Evolutionary conservation across 2,329 filamentous ascomycete species (phyloP).

Genomic region (Teratosphaeria gauchensis): DNA sequence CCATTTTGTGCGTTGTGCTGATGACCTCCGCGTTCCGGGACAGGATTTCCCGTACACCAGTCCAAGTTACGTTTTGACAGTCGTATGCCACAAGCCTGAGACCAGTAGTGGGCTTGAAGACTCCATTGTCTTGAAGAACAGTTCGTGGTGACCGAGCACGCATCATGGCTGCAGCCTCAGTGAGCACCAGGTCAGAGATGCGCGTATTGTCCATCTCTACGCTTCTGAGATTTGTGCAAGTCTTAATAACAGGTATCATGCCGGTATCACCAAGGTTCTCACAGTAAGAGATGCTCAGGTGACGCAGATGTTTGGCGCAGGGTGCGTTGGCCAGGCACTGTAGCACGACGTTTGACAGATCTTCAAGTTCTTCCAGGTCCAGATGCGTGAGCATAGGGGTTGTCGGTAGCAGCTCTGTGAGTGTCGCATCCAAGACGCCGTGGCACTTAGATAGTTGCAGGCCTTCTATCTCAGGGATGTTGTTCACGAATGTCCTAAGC

Average conservation of each 20-base stretch:
- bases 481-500: constrained; percentile 59
- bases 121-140: constrained; percentile 22
- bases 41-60: constrained; percentile 76
- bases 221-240: constrained; percentile 57
- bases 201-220: constrained; percentile 90
- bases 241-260: constrained; percentile 72
- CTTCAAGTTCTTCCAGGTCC: constrained; percentile 76
- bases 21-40: constrained; percentile 71
- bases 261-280: constrained; percentile 74
- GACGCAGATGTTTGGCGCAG: constrained; percentile 61
- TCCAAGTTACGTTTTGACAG: constrained; percentile 87
- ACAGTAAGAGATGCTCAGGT: constrained; percentile 84
- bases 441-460: constrained; percentile 72
- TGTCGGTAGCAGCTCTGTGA: constrained; percentile 64
- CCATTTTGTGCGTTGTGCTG: constrained; percentile 31
- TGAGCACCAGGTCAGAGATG: constrained; percentile 74
- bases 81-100: constrained; percentile 79
- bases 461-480: constrained; percentile 71
- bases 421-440: constrained; percentile 61
- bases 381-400: constrained; percentile 72
- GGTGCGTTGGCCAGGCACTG: constrained; percentile 67
- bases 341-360: constrained; percentile 65
- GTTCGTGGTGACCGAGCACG: constrained; percentile 41
- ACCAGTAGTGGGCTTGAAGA: constrained; percentile 41
- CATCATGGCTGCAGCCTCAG: constrained; percentile 75